Base-by-base conservation (phyloP, 2,329 filamentous ascomycete species). In the Aspergillus sp. region DNA sequence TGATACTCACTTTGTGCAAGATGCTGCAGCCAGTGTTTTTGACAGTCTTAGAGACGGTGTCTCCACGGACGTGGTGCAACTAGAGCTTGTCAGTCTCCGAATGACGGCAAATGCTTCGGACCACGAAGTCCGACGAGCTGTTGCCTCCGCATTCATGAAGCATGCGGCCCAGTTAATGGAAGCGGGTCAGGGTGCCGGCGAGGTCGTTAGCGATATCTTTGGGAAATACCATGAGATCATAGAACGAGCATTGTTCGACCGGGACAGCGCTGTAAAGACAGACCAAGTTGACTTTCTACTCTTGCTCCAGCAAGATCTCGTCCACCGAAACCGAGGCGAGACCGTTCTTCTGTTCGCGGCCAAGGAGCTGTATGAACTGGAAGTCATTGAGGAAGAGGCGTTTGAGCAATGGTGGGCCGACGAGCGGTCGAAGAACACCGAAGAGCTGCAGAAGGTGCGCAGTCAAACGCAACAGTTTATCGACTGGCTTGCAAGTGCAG, bases 61-160 rank as follows among this genome's bases (percentile, higher is more conserved):
- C 54, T 85, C 87, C 15, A 86, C 88, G 11, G 91, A 96, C 73
- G 95, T 96, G 66, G 93, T 97, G 71, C 92, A 94, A 74, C 86
- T 98, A 38, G 95, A 99, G 75, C 91, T 99, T 65, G 96, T 93
- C 82, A 91, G 92, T 51, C 83, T 98, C n/a, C 90, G 94, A 11
- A 91, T 99, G 76, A 90, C 89, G 58, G 92, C 91, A 71, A 92
- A 98, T 71, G 95, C 95, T 2, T 93, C 92, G 1, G 94, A 97
- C 72, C 85, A 89, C 66, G 91, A 95, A 76, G 91, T 98, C 71
- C 91, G 94, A 49, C 89, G 90, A 38, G 93, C 95, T 17, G 89
- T 98, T 25, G 92, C 92, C 2, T 87, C 89, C 2, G 91, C 93
- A 0, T 94, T 98, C 74, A 90, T 92, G 70, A 92, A 91, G 71